Conservation (phyloP, 345 rosid genomes). For the Gynandropsis gynandra region DNA sequence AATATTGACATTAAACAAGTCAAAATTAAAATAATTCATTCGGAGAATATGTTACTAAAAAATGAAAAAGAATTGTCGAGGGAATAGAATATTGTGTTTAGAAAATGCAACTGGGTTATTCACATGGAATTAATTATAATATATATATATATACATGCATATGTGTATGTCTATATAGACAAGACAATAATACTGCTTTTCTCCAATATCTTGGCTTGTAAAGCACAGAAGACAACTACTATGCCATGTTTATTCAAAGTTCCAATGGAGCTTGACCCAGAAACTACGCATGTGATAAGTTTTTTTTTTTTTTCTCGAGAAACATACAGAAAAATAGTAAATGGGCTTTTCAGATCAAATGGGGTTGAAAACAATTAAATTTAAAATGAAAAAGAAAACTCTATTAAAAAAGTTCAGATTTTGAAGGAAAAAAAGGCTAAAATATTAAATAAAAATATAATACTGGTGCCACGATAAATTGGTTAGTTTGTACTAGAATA, state of each 20-base stretch:
- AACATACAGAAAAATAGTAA: constrained; percentile 22
- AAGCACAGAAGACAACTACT: constrained; percentile 15
- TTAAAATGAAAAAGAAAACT: not conserved
- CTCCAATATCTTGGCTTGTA: constrained; percentile 17
- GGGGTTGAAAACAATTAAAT: not conserved
- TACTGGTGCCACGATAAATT: too few species aligned
- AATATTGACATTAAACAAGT: constrained; percentile 2
- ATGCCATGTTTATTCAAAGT: constrained; percentile 15
- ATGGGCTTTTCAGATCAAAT: constrained; percentile 17
- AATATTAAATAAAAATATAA: not conserved
- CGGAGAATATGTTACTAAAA: constrained; percentile 2
- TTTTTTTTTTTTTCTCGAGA: constrained; percentile 23
- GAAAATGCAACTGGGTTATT: too few species aligned
- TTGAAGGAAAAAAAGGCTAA: too few species aligned
- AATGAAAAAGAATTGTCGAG: not conserved
- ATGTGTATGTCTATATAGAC: too few species aligned
- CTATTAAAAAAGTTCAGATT: too few species aligned
- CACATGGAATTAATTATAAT: too few species aligned
- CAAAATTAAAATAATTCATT: constrained; percentile 15
- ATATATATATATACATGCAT: too few species aligned
- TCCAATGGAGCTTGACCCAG: constrained; percentile 29
- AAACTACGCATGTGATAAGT: constrained; percentile 25
- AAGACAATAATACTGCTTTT: not conserved
- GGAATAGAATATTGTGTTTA: too few species aligned
- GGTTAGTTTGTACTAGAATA: too few species aligned